Evolutionary conservation across 495 filamentous ascomycete species (phyloP).

Genomic region (Penicillium canariense): DNA sequence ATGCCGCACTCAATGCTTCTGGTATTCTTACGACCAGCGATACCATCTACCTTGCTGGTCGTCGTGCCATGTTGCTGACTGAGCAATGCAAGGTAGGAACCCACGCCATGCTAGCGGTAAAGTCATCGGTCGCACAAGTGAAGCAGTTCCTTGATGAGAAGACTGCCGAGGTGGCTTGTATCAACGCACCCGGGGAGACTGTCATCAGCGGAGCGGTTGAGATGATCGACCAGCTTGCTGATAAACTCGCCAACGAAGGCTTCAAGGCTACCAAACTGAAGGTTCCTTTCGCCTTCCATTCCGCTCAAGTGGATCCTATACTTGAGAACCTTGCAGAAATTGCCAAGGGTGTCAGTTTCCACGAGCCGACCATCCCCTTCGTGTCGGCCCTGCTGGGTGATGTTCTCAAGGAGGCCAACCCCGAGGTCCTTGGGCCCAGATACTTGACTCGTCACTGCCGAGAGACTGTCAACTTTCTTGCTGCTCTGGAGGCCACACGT

Average conservation of each 20-base stretch:
- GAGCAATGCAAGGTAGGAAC: slow-evolving; percentile 67
- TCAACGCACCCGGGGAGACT: slow-evolving; percentile 50
- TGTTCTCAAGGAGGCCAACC: slow-evolving; percentile 51
- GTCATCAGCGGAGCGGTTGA: slow-evolving; percentile 48
- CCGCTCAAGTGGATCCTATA: slow-evolving; percentile 75
- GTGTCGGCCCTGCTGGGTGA: slow-evolving; percentile 68
- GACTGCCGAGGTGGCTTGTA: slow-evolving; percentile 48
- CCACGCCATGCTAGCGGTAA: slow-evolving; percentile 59
- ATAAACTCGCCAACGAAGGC: slow-evolving; percentile 51
- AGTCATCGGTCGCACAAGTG: slow-evolving; percentile 35
- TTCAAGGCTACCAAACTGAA: slow-evolving; percentile 69
- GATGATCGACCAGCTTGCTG: slow-evolving; percentile 55
- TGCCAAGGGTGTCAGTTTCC: slow-evolving; percentile 58
- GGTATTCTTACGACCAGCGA: slow-evolving; percentile 78
- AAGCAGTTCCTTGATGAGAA: slow-evolving; percentile 27
- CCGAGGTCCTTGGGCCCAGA: slow-evolving; percentile 48
- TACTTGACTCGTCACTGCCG: slow-evolving; percentile 70
- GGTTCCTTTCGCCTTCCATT: slow-evolving; percentile 80
- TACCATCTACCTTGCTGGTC: slow-evolving; percentile 76
- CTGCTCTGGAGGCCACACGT: slow-evolving; percentile 54
- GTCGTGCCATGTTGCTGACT: slow-evolving; percentile 72
- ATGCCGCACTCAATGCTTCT: slow-evolving; percentile 78
- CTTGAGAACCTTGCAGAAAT: slow-evolving; percentile 61
- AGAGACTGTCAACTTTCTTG: slow-evolving; percentile 72
- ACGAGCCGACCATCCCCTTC: slow-evolving; percentile 60